phyloP scores from a whole-genome alignment of 2,329 filamentous ascomycete genomes.

The Podosphaera aphanis region DNA sequence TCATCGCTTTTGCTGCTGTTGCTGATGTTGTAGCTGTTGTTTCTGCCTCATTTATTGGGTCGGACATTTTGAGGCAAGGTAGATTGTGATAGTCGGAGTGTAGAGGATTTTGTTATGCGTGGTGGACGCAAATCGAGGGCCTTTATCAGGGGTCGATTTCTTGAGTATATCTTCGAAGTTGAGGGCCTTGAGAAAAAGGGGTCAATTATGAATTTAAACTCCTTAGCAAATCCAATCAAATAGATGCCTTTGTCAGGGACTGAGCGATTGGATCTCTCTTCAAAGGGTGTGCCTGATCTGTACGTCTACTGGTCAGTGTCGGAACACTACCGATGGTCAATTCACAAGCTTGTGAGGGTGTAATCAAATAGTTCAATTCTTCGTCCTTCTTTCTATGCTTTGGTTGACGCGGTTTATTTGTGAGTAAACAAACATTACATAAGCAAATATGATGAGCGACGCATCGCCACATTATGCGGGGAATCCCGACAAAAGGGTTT shows the following conservation, averaged over 20 bases:
- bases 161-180: background rate
- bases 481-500: no score
- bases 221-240: background rate
- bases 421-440: no score
- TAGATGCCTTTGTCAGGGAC: background rate
- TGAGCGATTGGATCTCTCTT: background rate
- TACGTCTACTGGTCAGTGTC: background rate
- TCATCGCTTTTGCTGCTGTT: background rate
- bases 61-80: background rate
- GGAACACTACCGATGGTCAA: background rate
- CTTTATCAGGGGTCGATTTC: background rate
- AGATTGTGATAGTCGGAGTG: background rate
- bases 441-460: no score
- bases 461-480: no score
- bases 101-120: background rate
- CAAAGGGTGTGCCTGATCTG: background rate
- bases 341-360: no score
- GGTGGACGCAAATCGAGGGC: background rate
- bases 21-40: background rate
- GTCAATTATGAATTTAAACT: background rate
- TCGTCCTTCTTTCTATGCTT: no score
- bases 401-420: no score
- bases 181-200: background rate
- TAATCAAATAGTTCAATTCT: no score
- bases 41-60: background rate